phyloP scores from a whole-genome alignment of 495 filamentous ascomycete genomes.

The Viridothelium virens region DNA sequence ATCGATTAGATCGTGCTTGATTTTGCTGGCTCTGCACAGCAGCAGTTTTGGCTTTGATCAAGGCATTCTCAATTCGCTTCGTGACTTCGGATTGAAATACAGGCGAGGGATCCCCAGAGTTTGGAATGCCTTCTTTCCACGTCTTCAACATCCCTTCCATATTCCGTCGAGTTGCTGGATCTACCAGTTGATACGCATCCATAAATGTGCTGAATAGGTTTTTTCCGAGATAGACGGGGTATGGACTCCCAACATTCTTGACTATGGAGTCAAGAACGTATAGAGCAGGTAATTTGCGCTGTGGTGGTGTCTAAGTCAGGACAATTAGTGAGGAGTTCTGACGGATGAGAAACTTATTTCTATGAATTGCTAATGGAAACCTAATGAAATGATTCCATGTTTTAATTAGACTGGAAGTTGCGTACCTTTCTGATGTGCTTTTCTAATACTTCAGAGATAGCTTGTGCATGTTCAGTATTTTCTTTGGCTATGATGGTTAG shows the following conservation, averaged over 20 bases:
- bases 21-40: conserved; percentile 64
- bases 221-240: conserved; percentile 85
- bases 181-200: conserved; percentile 86
- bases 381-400: no score
- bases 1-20: conserved; percentile 54
- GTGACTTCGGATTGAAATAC: conserved; percentile 83
- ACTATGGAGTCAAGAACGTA: conserved; percentile 97
- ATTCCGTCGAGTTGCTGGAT: conserved; percentile 68
- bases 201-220: conserved; percentile 92
- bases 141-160: conserved; percentile 97
- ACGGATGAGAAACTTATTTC: conserved; percentile 13
- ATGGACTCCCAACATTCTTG: conserved; percentile 97
- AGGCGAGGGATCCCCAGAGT: conserved; percentile 75
- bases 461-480: conserved; percentile 86
- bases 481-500: conserved; percentile 93
- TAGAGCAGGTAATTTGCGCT: conserved; percentile 83
- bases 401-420: conserved; percentile 17
- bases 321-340: not conserved
- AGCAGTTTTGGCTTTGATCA: conserved; percentile 78
- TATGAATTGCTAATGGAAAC: no score
- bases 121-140: conserved; percentile 94
- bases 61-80: conserved; percentile 81
- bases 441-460: conserved; percentile 80
- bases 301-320: conserved; percentile 62
- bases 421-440: conserved; percentile 91